A percentile compares a stretch with the other conserved stretches of the same genome.
These are phyloP conservation scores for Kalmusia sp. DNA, from an alignment of 2,329 filamentous ascomycete species.

Conservation along the genomic window DNA sequence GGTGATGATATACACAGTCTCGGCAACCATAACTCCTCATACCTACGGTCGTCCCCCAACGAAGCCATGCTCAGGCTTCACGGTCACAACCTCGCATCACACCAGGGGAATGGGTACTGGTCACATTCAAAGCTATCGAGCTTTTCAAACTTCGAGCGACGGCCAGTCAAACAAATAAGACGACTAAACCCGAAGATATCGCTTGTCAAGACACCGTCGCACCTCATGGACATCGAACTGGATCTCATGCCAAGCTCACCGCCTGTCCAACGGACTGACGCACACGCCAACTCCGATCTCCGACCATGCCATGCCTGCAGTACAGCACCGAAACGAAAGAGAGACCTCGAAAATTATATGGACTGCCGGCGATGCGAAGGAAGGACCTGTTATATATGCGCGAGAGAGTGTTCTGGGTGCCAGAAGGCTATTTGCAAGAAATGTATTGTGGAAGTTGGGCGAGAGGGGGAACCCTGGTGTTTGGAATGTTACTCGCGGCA, in stretches of 20 bases:
- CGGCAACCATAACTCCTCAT: slow-evolving; percentile 11
- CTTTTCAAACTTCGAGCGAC: slow-evolving; percentile 25
- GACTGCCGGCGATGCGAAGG: slow-evolving; percentile 68
- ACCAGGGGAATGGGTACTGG: slow-evolving; percentile 20
- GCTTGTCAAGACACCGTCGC: slow-evolving; percentile 36
- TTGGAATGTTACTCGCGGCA: slow-evolving; percentile 60
- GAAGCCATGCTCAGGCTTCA: slow-evolving; percentile 20
- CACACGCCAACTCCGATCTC: slow-evolving; percentile 27
- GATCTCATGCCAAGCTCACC: slow-evolving; percentile 15
- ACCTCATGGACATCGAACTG: slow-evolving; percentile 40
- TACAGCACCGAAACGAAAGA: slow-evolving; percentile 68
- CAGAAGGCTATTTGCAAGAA: slow-evolving; percentile 67
- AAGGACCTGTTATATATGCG: slow-evolving; percentile 73
- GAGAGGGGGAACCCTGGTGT: slow-evolving; percentile 71
- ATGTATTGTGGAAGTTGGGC: slow-evolving; percentile 71
- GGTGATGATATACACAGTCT: slow-evolving; percentile 5
- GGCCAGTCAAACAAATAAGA: slow-evolving; percentile 41
- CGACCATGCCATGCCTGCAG: slow-evolving; percentile 72
- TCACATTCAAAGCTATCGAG: slow-evolving; percentile 10
- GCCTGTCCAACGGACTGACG: slow-evolving; percentile 1
- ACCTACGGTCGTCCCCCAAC: slow-evolving; percentile 21
- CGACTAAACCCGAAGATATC: slow-evolving; percentile 29
- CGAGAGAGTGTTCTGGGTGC: slow-evolving; percentile 65
- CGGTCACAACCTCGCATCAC: slow-evolving; percentile 18
- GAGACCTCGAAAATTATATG: slow-evolving; percentile 70